Conservation (phyloP, 306 rosid genomes). For the Citrullus colocynthis region DNA sequence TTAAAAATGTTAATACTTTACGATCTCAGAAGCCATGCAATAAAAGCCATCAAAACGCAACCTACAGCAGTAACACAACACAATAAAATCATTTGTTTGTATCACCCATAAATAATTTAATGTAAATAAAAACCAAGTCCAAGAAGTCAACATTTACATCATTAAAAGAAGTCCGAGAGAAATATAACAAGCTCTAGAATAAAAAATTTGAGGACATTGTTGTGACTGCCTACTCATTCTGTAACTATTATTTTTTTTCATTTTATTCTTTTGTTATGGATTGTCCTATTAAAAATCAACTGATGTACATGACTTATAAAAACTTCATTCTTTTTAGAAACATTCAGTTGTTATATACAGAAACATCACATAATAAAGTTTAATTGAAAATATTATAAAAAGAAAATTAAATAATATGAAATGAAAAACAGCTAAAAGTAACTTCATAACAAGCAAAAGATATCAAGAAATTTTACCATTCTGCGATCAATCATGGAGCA, state of each 20-base stretch:
- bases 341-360: neutral
- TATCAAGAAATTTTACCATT: conserved; percentile 1
- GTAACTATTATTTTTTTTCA: neutral
- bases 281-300: neutral
- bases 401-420: neutral
- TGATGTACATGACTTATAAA: neutral
- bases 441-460: neutral
- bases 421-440: neutral
- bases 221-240: neutral
- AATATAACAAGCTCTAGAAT: neutral
- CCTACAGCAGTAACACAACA: neutral
- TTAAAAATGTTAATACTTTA: neutral
- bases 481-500: conserved; percentile 19
- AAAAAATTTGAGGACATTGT: neutral
- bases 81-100: neutral
- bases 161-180: neutral
- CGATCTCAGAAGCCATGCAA: neutral
- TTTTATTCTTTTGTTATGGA: neutral
- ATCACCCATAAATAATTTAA: neutral
- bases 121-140: neutral
- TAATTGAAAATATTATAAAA: neutral
- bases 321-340: neutral
- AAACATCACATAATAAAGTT: neutral
- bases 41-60: neutral
- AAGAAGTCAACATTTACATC: neutral